Base-by-base conservation (phyloP, 306 rosid genomes). In the Potentilla sterilis region DNA sequence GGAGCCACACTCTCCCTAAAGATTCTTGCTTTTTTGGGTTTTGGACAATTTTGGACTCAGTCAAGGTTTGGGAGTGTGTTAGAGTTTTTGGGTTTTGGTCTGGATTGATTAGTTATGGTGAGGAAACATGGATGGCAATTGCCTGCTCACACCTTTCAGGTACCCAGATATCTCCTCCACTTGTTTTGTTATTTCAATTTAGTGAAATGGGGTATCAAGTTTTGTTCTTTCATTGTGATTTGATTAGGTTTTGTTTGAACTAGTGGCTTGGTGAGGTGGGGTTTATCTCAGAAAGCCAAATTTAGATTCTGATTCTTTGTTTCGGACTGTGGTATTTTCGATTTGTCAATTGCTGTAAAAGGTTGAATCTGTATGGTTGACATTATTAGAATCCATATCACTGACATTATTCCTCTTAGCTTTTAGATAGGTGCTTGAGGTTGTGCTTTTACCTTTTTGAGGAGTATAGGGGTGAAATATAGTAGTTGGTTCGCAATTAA, bases 101-200 rank as follows among this genome's bases (percentile, higher is more conserved):
- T 48, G 52, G 67, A 68, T 83, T 71, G 49, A 76, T 61, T 64
- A 81, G 88, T 72, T 62, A 92, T 94, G 98, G 96, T 92, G 83
- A 85, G 98, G 78, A 90, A 94, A 80, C 97, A 94, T 83, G 98
- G 98, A 69, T 94, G 98, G 98, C 97, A 94, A 62, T 78, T 94
- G 67, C 98, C 98, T 40, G 98, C 98, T 69, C 98, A 94, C 82
- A 92, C 98, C 67, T 94, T 94, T 80, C 98, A 94, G 97, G 98
- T 94, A 43, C 22, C 13, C 2, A 48, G 16, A 2, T 43, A 0
- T 24, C 24, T 67, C 68, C 28, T 42, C 22, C 9, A 44, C 38
- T 57, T 52, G 5, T 43, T 21, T 52, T 61, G 35, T 11, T 2
- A 49, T 64, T 61, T 73, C 46, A 5, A 35, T 61, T 38, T 28